Percentiles rank a stretch among this genome's conserved stretches.
These are phyloP conservation scores for Agapanthus africanus DNA, from an alignment of 106 monocot genomes.

Conservation along the genomic window DNA sequence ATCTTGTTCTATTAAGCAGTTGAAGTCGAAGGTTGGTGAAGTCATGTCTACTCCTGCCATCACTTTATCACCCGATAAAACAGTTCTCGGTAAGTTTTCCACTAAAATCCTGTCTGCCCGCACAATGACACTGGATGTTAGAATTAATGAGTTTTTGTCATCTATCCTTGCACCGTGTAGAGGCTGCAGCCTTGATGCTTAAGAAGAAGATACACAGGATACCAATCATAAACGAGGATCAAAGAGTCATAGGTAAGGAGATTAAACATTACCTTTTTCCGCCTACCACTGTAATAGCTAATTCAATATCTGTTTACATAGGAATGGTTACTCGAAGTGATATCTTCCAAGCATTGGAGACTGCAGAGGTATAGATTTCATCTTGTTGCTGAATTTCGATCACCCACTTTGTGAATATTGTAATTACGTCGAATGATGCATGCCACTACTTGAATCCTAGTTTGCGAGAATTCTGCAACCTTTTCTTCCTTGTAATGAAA, in stretches of 20 bases:
- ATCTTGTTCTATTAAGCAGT: slow-evolving; percentile 27
- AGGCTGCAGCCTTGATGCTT: slow-evolving; percentile 65
- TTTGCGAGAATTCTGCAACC: too few relatives aligned
- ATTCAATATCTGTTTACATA: slow-evolving; percentile 11
- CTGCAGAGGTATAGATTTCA: slow-evolving; percentile 19
- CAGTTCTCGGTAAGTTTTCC: slow-evolving; percentile 62
- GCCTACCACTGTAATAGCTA: background rate
- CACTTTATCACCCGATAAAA: slow-evolving; percentile 63
- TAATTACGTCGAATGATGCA: background rate
- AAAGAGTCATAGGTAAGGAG: slow-evolving; percentile 37
- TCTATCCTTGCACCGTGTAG: slow-evolving; percentile 16
- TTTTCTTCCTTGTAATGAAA: too few relatives aligned
- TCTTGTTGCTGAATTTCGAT: background rate
- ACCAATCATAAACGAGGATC: slow-evolving; percentile 35
- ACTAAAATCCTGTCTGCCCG: background rate
- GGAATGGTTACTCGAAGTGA: slow-evolving; percentile 56
- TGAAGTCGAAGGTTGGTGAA: slow-evolving; percentile 67
- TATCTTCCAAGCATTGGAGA: slow-evolving; percentile 39
- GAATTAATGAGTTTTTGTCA: too few relatives aligned
- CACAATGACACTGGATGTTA: background rate
- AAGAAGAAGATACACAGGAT: slow-evolving; percentile 59
- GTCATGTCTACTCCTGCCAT: slow-evolving; percentile 84
- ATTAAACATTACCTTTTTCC: too few relatives aligned
- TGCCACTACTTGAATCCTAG: too few relatives aligned
- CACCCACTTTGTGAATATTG: background rate